phyloP scores from a whole-genome alignment of 495 filamentous ascomycete species.

The Lentithecium fluviatile region DNA sequence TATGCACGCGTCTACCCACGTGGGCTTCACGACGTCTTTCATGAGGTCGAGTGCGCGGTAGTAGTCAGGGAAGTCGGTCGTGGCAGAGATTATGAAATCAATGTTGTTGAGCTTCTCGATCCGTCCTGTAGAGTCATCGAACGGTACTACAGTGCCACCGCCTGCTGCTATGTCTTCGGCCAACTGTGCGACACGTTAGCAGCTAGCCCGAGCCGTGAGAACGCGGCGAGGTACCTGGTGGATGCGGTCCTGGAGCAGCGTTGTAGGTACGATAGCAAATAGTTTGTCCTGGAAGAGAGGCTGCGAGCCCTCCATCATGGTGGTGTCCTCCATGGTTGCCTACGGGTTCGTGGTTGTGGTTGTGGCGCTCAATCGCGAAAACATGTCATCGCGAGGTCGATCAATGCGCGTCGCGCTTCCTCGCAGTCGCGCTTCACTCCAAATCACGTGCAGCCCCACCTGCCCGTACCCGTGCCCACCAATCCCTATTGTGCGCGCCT shows the following conservation, averaged over 20 bases:
- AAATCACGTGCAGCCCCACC: no score
- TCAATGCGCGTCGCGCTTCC: not conserved
- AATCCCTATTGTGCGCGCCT: no score
- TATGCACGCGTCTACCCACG: constrained; percentile 73
- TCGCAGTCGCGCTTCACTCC: not conserved
- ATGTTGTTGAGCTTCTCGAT: constrained; percentile 55
- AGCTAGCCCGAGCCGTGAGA: not conserved
- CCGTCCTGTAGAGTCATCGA: constrained; percentile 30
- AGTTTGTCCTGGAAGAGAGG: constrained; percentile 12
- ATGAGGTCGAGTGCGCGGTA: constrained; percentile 64
- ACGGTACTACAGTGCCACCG: constrained; percentile 17
- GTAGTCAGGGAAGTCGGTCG: constrained; percentile 86
- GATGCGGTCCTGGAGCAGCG: not conserved
- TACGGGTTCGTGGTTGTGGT: not conserved
- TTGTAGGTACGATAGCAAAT: constrained; percentile 29
- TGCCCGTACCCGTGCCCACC: no score
- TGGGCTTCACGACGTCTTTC: constrained; percentile 79
- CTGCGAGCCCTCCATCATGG: constrained; percentile 26
- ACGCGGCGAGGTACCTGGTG: constrained; percentile 26
- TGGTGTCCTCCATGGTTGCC: constrained; percentile 30
- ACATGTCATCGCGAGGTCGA: not conserved
- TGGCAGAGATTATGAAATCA: constrained; percentile 81
- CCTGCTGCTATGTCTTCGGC: constrained; percentile 8
- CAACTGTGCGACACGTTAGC: constrained; percentile 21
- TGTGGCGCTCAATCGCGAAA: not conserved